phyloP scores from a whole-genome alignment of 2,329 filamentous ascomycete genomes.

The Stagonosporopsis chrysanthemi region DNA sequence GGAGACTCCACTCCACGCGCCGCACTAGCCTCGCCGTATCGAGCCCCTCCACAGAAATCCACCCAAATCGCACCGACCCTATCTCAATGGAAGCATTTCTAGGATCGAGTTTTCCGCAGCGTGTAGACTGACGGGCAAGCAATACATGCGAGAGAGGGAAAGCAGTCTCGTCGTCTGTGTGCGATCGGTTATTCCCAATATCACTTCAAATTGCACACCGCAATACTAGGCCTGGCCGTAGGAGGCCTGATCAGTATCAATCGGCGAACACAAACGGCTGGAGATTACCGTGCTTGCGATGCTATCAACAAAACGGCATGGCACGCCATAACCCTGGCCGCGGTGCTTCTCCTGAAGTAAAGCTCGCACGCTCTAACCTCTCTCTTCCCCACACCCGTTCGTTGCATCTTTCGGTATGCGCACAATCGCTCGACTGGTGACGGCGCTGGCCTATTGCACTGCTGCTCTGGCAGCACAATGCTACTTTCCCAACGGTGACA shows the following conservation, averaged over 20 bases:
- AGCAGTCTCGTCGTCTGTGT: not conserved
- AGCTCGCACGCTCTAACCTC: not conserved
- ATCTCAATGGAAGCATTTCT: too few species aligned
- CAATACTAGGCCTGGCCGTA: not conserved
- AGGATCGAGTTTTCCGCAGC: too few species aligned
- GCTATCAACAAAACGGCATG: constrained; percentile 11
- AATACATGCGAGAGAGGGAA: not conserved
- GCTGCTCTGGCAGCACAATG: constrained; percentile 21
- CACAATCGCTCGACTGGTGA: constrained; percentile 2
- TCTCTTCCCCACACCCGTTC: constrained; percentile 8
- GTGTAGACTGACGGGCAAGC: too few species aligned
- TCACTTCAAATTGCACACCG: not conserved
- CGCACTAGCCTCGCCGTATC: constrained; percentile 14
- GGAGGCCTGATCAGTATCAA: constrained; percentile 3
- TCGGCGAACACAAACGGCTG: constrained; percentile 1
- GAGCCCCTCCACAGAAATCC: constrained; percentile 1
- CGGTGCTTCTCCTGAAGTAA: not conserved
- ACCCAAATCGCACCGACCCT: not conserved
- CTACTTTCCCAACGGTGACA: constrained; percentile 27
- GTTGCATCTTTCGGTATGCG: not conserved
- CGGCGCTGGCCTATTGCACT: constrained; percentile 4
- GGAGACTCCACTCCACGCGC: constrained; percentile 4
- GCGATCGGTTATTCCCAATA: not conserved
- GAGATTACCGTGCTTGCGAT: constrained; percentile 5
- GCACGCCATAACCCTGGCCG: constrained; percentile 5